A percentile compares a stretch with the other conserved stretches of the same genome.
Evolutionary conservation across 331 rosid species (phyloP).

Genomic region (Erythrophleum ivorense): DNA sequence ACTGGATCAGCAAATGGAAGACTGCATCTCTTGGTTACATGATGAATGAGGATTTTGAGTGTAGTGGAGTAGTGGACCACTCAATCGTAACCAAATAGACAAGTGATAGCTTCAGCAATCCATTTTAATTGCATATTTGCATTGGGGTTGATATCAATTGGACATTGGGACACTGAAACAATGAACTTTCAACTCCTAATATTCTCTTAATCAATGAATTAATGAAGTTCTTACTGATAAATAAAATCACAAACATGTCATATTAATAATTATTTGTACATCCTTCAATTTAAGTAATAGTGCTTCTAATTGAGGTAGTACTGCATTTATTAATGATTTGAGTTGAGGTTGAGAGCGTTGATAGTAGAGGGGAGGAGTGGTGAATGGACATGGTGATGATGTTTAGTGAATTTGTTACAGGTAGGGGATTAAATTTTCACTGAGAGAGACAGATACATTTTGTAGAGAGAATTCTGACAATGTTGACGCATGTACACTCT

Average conservation of each 20-base stretch:
- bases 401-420: conserved; percentile 7
- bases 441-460: conserved; percentile 30
- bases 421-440: conserved; percentile 34
- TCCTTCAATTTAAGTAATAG: not conserved
- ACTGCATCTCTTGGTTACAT: too few relatives aligned
- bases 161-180: not conserved
- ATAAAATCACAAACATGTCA: not conserved
- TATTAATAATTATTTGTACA: not conserved
- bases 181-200: not conserved
- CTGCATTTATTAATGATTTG: conserved; percentile 8
- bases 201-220: not conserved
- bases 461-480: conserved; percentile 43
- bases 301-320: not conserved
- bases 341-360: not conserved
- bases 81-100: conserved; percentile 1
- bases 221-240: not conserved
- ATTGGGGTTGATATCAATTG: not conserved
- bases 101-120: conserved; percentile 36
- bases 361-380: not conserved
- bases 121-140: conserved; percentile 30
- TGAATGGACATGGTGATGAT: not conserved
- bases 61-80: conserved; percentile 44
- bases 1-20: too few relatives aligned
- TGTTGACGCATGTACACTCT: conserved; percentile 45
- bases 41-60: too few relatives aligned